Base-by-base conservation (phyloP, 2,329 filamentous ascomycete species). In the Pseudocercospora cruenta region DNA sequence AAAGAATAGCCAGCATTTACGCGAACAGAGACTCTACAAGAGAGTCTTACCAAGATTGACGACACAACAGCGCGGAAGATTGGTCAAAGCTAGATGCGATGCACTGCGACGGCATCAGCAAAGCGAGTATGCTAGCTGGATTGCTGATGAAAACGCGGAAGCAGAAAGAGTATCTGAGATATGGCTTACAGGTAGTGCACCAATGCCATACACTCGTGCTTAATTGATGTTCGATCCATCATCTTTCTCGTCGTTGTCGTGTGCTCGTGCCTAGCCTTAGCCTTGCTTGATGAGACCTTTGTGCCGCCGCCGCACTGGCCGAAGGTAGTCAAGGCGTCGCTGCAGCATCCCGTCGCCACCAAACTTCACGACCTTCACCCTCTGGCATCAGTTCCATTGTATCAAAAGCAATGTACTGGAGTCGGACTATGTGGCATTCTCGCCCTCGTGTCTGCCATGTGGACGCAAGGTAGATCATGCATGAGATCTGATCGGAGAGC, bases 111-210 rank as follows among this genome's bases (percentile, higher is more conserved):
- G 60, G 64, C 66, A 63, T 67, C 53, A 62, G 66, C 62, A 61
- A 67, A 10, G 59, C 59, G 58, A 65, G 63, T 45, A 58, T 62
- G 24, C 24, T 7, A n/a, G 39, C 39, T 55, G 26, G 51, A 26
- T 58, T 62, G 64, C 51, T 58, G 43, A 66, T 66, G 66, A 66
- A 66, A n/a, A 43, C 39, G 39, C 39, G 39, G 39, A 19, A 47
- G 58, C 64, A 68, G 60, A 60, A 39, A 51, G 19, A 68, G 61
- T 47, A 62, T 60, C 58, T 64, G 64, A 64, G 64, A 60, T 43
- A 61, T 51, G 60, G 66, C 58, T 60, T 62, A 68, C 55, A 54
- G 67, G 67, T 68, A 68, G 67, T 66, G 67, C 67, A 68, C 67
- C 67, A 68, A 68, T 68, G 67, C 64, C 61, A 68, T 58, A 21